A percentile compares a stretch with the other conserved stretches of the same genome.
Evolutionary conservation across 306 rosid species (phyloP).

Genomic region (Rubus idaeus): DNA sequence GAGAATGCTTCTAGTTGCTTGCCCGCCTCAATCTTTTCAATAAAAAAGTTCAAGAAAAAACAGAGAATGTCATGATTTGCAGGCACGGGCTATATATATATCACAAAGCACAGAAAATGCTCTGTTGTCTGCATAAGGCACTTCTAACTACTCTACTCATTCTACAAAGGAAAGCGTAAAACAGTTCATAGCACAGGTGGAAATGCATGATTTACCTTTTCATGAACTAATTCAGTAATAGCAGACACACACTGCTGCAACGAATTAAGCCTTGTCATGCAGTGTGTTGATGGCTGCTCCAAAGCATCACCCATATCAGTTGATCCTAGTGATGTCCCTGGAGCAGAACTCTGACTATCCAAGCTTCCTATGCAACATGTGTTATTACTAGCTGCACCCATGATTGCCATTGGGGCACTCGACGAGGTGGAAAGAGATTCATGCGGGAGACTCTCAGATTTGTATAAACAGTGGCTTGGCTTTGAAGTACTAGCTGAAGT

Average conservation of each 20-base stretch:
- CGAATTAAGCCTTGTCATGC: slow-evolving; percentile 75
- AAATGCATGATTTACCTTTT: slow-evolving; percentile 55
- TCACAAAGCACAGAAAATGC: not conserved
- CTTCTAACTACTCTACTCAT: not conserved
- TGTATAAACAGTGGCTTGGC: slow-evolving; percentile 55
- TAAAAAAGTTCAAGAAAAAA: not conserved
- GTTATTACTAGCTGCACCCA: slow-evolving; percentile 49
- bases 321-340: slow-evolving; percentile 83
- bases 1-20: slow-evolving; percentile 92
- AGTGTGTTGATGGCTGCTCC: slow-evolving; percentile 82
- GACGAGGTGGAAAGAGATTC: slow-evolving; percentile 41
- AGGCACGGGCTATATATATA: not conserved
- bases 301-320: slow-evolving; percentile 60
- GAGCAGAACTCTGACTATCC: slow-evolving; percentile 90
- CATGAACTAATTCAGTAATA: slow-evolving; percentile 72
- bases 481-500: slow-evolving; percentile 59
- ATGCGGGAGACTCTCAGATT: slow-evolving; percentile 53
- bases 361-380: slow-evolving; percentile 67
- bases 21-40: slow-evolving; percentile 55
- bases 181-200: not conserved
- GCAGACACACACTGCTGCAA: slow-evolving; percentile 80
- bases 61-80: slow-evolving; percentile 6
- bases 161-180: not conserved
- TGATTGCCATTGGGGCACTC: slow-evolving; percentile 84
- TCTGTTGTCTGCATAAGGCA: not conserved